Percentiles rank a stretch among this genome's conserved stretches.
Conservation (phyloP, 805 yeast species). For the Candida parachauliodes region DNA sequence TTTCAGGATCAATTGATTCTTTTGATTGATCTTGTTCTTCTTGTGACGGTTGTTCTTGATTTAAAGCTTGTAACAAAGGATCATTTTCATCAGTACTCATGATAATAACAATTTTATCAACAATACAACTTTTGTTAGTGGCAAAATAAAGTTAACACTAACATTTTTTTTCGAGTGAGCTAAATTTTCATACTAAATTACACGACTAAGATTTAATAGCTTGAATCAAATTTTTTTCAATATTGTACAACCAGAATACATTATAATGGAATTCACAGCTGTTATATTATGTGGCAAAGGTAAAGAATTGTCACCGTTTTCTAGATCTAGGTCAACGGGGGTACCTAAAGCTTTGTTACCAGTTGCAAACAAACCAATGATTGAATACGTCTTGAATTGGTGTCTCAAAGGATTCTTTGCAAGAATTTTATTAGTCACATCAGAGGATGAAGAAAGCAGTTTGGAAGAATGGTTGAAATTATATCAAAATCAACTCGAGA, state of each 20-base stretch:
- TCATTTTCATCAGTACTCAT: constrained; percentile 64
- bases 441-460: constrained; percentile 42
- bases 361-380: constrained; percentile 84
- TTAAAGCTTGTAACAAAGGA: constrained; percentile 71
- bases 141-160: constrained; percentile 4
- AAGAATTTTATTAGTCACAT: constrained; percentile 61
- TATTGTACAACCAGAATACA: background rate
- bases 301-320: constrained; percentile 64
- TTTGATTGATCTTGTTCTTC: constrained; percentile 10
- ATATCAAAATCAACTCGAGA: constrained; percentile 13
- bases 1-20: constrained; percentile 54
- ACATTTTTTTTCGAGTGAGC: too few relatives aligned
- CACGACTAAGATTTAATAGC: constrained; percentile 3
- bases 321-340: constrained; percentile 56
- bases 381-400: constrained; percentile 87
- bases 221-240: background rate
- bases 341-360: constrained; percentile 84
- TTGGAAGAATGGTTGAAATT: constrained; percentile 34
- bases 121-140: constrained; percentile 4
- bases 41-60: constrained; percentile 23
- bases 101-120: background rate
- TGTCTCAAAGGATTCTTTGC: constrained; percentile 82
- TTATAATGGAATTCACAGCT: constrained; percentile 85
- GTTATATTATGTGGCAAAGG: constrained; percentile 89
- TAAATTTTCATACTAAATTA: background rate